phyloP scores from a whole-genome alignment of 2,329 filamentous ascomycete species.

The Aspergillus oerlinghausenensis region DNA sequence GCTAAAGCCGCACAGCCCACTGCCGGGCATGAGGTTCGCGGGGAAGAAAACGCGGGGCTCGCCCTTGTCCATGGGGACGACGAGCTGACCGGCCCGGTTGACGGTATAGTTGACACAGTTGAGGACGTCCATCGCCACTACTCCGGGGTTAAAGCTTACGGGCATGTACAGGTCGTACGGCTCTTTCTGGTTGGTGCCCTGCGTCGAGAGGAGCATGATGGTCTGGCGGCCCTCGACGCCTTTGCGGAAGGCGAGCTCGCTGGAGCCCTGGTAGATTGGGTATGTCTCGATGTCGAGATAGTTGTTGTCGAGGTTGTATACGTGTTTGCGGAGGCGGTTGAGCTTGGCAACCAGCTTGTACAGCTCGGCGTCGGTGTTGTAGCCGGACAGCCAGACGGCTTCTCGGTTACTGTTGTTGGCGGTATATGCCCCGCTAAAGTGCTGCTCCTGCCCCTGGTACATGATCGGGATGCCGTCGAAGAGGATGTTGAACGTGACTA shows the following conservation, averaged over 20 bases:
- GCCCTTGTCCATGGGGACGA: slow-evolving; percentile 21
- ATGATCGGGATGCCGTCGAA: slow-evolving; percentile 58
- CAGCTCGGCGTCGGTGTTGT: slow-evolving; percentile 37
- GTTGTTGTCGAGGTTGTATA: slow-evolving; percentile 25
- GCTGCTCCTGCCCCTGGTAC: slow-evolving; percentile 64
- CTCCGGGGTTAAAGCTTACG: slow-evolving; percentile 19
- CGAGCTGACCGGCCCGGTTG: slow-evolving; percentile 13
- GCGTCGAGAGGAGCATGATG: slow-evolving; percentile 41
- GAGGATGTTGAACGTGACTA: slow-evolving; percentile 57
- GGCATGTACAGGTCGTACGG: slow-evolving; percentile 25
- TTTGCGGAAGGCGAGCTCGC: slow-evolving; percentile 41
- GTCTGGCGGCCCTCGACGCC: slow-evolving; percentile 37
- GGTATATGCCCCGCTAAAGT: slow-evolving; percentile 45
- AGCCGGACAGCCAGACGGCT: slow-evolving; percentile 52
- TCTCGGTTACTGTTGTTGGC: slow-evolving; percentile 48
- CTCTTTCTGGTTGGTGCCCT: slow-evolving; percentile 23
- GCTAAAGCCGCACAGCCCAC: slow-evolving; percentile 20
- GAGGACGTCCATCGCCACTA: slow-evolving; percentile 19
- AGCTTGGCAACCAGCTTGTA: slow-evolving; percentile 35
- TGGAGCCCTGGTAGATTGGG: slow-evolving; percentile 36
- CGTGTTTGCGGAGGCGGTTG: slow-evolving; percentile 40
- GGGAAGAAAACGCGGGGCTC: slow-evolving; percentile 26
- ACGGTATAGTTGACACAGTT: slow-evolving; percentile 22
- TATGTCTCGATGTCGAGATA: slow-evolving; percentile 37
- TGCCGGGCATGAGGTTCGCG: slow-evolving; percentile 18